Base-by-base conservation (phyloP, 2,329 filamentous ascomycete species). In the Trichoderma sp. region DNA sequence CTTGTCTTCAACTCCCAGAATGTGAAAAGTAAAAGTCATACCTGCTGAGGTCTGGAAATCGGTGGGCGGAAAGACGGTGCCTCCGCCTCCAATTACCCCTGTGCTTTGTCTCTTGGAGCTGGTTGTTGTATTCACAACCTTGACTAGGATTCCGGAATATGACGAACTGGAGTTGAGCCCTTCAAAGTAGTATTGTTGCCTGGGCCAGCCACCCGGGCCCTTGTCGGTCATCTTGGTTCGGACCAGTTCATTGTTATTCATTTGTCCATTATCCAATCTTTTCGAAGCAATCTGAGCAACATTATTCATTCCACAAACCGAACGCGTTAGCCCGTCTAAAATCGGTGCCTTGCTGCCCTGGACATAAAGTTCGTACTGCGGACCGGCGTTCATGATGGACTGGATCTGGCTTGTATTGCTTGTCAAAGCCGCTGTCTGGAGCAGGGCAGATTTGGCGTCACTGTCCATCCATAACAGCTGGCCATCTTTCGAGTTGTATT, bases 151-250 rank as follows among this genome's bases (percentile, higher is more conserved):
- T 0, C 91, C 95, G 50, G 87, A 86, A 80, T 98, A 98, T 0
- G 84, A 86, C 5, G 93, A 92, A 79, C 91, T 94, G 4, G 88
- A 85, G 76, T 95, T 94, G 56, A 99, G 88, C 0, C 92, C 91
- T 50, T 89, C 91, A 65, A 98, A 88, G 79, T 96, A 95, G 82
- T 99, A 98, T 80, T 98, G 95, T 82, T 97, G 93, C 82, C 95
- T 95, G 1, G 94, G 94, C 76, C 92, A 87, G 68, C 90, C 90
- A 4, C 91, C 91, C 1, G 88, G 85, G 4, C 91, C 94, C 38
- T 91, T 89, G 33, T 88, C 91, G 3, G 92, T 95, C 87, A 97
- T 93, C 53, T 89, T 87, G 62, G 89, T 91, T 16, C 85, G 86
- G 35, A 91, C 87, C 66, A 87, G 83, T 76, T 83, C 85, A 35